Base-by-base conservation (phyloP, 192 early-diverging fungal species). In the Radiomyces spectabilis region DNA sequence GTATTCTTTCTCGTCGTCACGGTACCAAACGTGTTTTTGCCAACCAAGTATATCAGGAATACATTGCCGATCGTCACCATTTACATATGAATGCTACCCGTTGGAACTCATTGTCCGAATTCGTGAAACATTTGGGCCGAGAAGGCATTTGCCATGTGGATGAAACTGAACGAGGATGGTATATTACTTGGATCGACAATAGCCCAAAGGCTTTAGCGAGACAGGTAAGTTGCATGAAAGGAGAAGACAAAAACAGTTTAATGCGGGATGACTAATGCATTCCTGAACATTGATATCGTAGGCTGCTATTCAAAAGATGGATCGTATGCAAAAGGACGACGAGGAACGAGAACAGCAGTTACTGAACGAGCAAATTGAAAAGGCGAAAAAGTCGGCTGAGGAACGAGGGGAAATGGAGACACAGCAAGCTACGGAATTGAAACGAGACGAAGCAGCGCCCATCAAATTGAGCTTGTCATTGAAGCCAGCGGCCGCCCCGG, bases 31-130 rank as follows among this genome's bases (percentile, higher is more conserved):
- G 87, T 44, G 88, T 94, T 8, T 65, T 83, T 25, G 93, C 93
- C n/a, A 97, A 99, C 63, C 81, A 86, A 16, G 92, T 97, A 1
- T 99, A 99, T 74, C 91, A 99, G 65, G 96, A 99, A 66, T 92
- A 93, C 30, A 91, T 99, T 55, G 69, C 84, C 4, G 91, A 99
- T 66, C 71, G 86, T 26, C 74, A 89, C 44, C 96, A 99, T 69
- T 55, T 93, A 37, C 96, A 99, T 59, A 95, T 99, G 93, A 99
- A 96, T 57, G 75, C 93, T 1, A 99, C 96, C 0, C 65, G 80
- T 46, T 99, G 96, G 96, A 73, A 83, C 3, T 80, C 92, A n/a
- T 69, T 99, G 26, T 75, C 85, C 5, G 92, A 91, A 37, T 99
- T 95, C 67, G 79, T 84, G 38, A 92, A 85, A 72, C 73, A 89